Evolutionary conservation across 2,329 filamentous ascomycete genomes (phyloP).

Genomic region (Leptographium procerum): DNA sequence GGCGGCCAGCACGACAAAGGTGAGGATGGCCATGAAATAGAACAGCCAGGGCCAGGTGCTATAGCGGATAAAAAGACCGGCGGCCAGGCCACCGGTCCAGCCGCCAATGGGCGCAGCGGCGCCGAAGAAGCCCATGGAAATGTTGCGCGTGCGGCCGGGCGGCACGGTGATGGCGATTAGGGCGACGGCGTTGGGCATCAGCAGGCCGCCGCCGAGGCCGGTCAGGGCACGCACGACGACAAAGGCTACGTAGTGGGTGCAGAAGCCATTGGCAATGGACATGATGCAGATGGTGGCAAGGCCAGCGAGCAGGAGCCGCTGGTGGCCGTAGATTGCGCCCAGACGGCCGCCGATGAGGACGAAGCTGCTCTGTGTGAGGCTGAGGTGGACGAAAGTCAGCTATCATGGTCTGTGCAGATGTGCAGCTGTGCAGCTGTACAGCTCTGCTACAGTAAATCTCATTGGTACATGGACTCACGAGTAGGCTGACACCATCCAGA

Average conservation of each 20-base stretch:
- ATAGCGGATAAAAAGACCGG: constrained; percentile 24
- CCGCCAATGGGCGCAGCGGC: constrained; percentile 34
- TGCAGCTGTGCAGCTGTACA: too few relatives aligned
- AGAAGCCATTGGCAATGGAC: constrained; percentile 32
- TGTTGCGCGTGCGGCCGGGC: constrained; percentile 32
- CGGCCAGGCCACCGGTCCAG: constrained; percentile 26
- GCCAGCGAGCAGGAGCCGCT: constrained; percentile 32
- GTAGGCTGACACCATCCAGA: constrained; percentile 28
- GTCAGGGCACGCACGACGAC: constrained; percentile 31
- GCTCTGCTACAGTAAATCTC: too few relatives aligned
- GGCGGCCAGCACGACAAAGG: constrained; percentile 8
- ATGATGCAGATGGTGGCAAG: constrained; percentile 29
- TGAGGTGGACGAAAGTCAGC: constrained; percentile 10
- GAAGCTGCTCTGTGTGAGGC: constrained; percentile 39
- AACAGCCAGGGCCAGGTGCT: constrained; percentile 29
- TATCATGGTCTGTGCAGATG: background rate
- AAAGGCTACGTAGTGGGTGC: constrained; percentile 28
- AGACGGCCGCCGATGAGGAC: constrained; percentile 40
- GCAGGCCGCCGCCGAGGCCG: constrained; percentile 37
- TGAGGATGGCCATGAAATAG: constrained; percentile 6
- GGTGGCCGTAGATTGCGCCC: constrained; percentile 41
- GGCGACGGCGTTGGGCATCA: constrained; percentile 42
- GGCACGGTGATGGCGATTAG: constrained; percentile 35
- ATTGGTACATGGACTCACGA: too few relatives aligned
- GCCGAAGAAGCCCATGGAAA: constrained; percentile 34